Conservation (phyloP, 1,284 basidiomycete species). For the Xerocomus amazonicus region DNA sequence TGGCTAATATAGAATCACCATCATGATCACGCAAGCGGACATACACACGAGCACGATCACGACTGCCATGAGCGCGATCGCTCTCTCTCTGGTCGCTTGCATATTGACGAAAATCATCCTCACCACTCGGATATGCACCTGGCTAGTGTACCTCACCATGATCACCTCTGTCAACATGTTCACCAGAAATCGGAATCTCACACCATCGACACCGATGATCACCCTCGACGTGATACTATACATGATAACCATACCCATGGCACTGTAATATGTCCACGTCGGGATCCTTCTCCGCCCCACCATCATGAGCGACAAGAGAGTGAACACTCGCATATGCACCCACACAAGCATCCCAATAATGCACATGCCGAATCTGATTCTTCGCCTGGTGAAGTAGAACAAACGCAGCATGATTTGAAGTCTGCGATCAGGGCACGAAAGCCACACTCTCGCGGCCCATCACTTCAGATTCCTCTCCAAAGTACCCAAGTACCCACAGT, state of each 20-base stretch:
- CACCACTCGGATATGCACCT: conserved; percentile 11
- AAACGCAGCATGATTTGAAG: conserved; percentile 7
- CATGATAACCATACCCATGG: conserved; percentile 6
- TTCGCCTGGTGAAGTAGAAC: conserved; percentile 4
- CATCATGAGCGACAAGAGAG: conserved; percentile 14
- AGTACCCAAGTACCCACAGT: conserved; percentile 49
- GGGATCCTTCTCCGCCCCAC: conserved; percentile 28
- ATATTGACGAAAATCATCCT: conserved; percentile 20
- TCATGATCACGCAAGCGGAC: conserved; percentile 44
- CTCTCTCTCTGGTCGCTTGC: conserved; percentile 22
- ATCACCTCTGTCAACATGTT: conserved; percentile 24
- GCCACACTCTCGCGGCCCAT: conserved; percentile 33
- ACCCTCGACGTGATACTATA: conserved; percentile 14
- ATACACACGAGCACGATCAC: conserved; percentile 50
- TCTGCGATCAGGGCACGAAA: conserved; percentile 29
- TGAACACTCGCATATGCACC: conserved; percentile 15
- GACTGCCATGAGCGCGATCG: conserved; percentile 38
- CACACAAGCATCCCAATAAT: conserved; percentile 19
- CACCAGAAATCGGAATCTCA: conserved; percentile 35
- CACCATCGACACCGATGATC: conserved; percentile 9
- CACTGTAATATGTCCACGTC: conserved; percentile 14
- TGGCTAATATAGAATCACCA: conserved; percentile 43
- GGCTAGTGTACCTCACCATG: conserved; percentile 6
- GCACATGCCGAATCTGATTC: conserved; percentile 36
- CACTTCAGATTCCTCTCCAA: conserved; percentile 30